Evolutionary conservation across 768 basidiomycete species (phyloP).

Genomic region (Russula sp.): DNA sequence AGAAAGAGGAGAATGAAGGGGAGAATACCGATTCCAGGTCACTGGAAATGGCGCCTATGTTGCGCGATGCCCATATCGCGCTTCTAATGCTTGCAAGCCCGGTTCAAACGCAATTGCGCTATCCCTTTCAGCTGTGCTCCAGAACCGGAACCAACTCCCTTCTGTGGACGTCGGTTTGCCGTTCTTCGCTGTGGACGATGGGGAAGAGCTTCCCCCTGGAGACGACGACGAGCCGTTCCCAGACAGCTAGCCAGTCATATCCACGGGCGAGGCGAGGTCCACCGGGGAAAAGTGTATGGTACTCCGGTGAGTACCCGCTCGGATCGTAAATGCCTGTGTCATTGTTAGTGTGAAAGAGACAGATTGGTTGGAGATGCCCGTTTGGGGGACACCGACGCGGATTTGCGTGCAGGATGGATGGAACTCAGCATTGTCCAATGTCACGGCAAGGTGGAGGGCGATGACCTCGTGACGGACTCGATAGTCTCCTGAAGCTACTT

Average conservation of each 20-base stretch:
- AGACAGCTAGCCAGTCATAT: neutral
- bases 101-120: too few species aligned
- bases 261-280: conserved; percentile 22
- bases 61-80: too few species aligned
- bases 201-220: neutral
- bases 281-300: conserved; percentile 24
- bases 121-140: too few species aligned
- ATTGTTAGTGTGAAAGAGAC: conserved; percentile 59
- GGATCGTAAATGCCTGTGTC: conserved; percentile 70
- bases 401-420: conserved; percentile 67
- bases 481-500: conserved; percentile 66
- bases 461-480: conserved; percentile 78
- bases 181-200: neutral
- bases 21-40: too few species aligned
- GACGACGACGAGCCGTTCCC: neutral
- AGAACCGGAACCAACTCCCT: neutral
- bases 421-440: conserved; percentile 72
- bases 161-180: conserved; percentile 8
- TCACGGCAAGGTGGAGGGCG: conserved; percentile 64
- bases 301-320: conserved; percentile 32
- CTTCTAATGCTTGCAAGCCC: too few species aligned
- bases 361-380: conserved; percentile 52
- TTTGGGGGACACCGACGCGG: conserved; percentile 51
- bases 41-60: too few species aligned
- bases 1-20: too few species aligned